These are phyloP conservation scores for Bipolaris cookei DNA, from an alignment of 2,329 filamentous ascomycete species.

Conservation along the genomic window DNA sequence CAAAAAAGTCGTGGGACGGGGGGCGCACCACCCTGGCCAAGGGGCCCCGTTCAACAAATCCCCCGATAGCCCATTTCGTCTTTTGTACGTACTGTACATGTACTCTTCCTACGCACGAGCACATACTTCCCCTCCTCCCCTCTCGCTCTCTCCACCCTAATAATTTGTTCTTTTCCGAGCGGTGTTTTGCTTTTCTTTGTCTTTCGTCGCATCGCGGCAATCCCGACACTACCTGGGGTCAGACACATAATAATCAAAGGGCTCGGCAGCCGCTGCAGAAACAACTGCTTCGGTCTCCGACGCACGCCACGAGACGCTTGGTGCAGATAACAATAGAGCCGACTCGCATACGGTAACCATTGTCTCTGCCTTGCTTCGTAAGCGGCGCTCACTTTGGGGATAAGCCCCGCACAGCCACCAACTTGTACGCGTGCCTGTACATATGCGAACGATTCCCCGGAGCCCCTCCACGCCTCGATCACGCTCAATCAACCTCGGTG, in stretches of 20 bases:
- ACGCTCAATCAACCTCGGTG: conserved; percentile 41
- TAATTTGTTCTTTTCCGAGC: background rate
- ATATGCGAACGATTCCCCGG: conserved; percentile 28
- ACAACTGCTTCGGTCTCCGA: background rate
- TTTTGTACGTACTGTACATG: background rate
- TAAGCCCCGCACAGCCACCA: conserved; percentile 25
- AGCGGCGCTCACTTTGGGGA: background rate
- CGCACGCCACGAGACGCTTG: conserved; percentile 1
- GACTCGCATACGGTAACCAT: conserved; percentile 3
- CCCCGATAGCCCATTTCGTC: conserved; percentile 8
- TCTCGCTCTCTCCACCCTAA: background rate
- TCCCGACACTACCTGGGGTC: conserved; percentile 4
- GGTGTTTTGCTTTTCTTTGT: background rate
- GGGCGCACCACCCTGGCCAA: conserved; percentile 19
- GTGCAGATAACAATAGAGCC: background rate
- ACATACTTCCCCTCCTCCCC: background rate
- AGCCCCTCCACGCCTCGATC: conserved; percentile 21
- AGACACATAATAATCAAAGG: background rate
- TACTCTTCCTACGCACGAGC: conserved; percentile 4
- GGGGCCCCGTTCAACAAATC: conserved; percentile 19
- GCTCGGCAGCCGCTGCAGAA: background rate
- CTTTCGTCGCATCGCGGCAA: conserved; percentile 17
- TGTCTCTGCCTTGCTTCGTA: background rate
- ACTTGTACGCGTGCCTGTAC: conserved; percentile 27
- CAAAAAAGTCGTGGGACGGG: conserved; percentile 27